phyloP scores from a whole-genome alignment of 768 basidiomycete genomes.

The Pleurotus tuber-regium region DNA sequence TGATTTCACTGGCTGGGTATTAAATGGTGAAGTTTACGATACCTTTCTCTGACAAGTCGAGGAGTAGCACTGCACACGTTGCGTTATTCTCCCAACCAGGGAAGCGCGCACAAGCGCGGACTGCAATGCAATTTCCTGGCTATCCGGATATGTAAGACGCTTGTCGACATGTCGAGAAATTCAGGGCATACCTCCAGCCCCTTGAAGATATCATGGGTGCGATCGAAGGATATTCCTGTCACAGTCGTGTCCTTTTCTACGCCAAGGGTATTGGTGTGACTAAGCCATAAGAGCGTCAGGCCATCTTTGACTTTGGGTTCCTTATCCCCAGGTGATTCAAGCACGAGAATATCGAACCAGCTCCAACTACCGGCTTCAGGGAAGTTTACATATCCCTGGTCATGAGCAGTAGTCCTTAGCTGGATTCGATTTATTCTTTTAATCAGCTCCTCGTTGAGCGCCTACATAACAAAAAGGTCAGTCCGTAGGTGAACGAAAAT shows the following conservation, averaged over 20 bases:
- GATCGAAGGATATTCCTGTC: constrained; percentile 18
- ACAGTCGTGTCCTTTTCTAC: constrained; percentile 13
- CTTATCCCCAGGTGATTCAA: constrained; percentile 20
- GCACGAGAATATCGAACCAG: constrained; percentile 32
- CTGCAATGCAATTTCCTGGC: constrained; percentile 28
- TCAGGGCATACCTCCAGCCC: constrained; percentile 18
- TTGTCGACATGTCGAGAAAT: background rate
- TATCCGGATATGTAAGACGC: constrained; percentile 4
- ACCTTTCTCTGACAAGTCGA: constrained; percentile 26
- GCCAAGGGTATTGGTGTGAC: constrained; percentile 23
- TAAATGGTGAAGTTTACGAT: background rate
- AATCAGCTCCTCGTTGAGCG: constrained; percentile 21
- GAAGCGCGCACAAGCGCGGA: constrained; percentile 30
- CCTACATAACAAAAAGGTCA: constrained; percentile 11
- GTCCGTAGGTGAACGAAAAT: background rate
- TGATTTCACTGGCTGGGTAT: too few species aligned
- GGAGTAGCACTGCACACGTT: constrained; percentile 22
- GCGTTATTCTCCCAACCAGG: constrained; percentile 28
- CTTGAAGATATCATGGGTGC: constrained; percentile 19
- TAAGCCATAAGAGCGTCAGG: constrained; percentile 24
- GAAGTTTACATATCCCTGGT: constrained; percentile 17
- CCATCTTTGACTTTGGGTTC: constrained; percentile 24
- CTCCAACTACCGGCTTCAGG: constrained; percentile 25
- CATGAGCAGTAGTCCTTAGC: constrained; percentile 24
- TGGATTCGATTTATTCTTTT: constrained; percentile 24